Percentiles rank a stretch among this genome's conserved stretches.
These are phyloP conservation scores for Trichoderma breve DNA, from an alignment of 2,329 filamentous ascomycete species.

Conservation along the genomic window DNA sequence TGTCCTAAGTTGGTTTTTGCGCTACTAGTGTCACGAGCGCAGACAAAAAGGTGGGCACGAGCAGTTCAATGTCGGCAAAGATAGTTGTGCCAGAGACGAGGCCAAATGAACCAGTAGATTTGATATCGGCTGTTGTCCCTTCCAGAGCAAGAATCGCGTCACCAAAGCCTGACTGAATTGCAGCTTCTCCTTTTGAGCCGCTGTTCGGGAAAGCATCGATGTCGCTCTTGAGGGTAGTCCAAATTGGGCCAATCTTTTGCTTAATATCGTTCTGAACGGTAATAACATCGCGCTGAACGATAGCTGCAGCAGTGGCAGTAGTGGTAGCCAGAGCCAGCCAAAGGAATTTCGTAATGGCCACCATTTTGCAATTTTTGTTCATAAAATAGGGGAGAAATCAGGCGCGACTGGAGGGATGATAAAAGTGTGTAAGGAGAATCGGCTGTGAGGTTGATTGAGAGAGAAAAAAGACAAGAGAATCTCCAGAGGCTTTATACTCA, in stretches of 20 bases:
- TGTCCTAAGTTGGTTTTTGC: not conserved
- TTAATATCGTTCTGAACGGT: not conserved
- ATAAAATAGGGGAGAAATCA: not conserved
- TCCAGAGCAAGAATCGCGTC: not conserved
- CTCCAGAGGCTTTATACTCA: not conserved
- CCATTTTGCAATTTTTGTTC: not conserved
- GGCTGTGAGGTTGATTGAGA: not conserved
- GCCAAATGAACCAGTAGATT: not conserved
- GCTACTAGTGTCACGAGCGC: rapidly evolving
- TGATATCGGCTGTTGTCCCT: not conserved
- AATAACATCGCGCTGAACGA: not conserved
- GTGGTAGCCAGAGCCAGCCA: not conserved
- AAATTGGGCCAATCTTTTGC: not conserved
- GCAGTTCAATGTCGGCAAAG: not conserved
- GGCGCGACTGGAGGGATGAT: not conserved
- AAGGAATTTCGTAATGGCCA: not conserved
- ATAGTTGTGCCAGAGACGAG: not conserved
- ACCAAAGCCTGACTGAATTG: rapidly evolving
- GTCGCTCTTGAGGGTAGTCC: not conserved
- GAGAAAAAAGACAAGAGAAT: not conserved
- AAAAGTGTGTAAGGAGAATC: not conserved
- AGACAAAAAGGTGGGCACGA: not conserved
- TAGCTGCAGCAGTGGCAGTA: not conserved
- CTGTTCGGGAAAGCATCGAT: not conserved
- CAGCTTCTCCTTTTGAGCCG: not conserved